Evolutionary conservation across 148 eudicot species (phyloP).

Genomic region (Chenopodium suecicum): DNA sequence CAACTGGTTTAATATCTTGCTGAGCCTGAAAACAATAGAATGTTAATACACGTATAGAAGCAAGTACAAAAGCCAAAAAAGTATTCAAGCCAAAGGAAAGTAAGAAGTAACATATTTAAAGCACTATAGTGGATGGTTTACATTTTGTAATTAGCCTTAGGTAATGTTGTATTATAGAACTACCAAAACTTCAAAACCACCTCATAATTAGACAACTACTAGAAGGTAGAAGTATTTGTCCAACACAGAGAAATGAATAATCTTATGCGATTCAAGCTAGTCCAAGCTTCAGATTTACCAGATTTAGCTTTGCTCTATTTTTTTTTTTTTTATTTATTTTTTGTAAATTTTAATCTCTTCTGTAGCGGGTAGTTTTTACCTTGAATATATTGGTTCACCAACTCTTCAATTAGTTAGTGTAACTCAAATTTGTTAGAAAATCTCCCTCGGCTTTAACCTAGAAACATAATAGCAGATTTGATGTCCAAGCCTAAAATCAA

Average conservation of each 20-base stretch:
- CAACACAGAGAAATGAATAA: not conserved
- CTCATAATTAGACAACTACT: not conserved
- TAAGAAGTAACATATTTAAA: not conserved
- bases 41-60: not conserved
- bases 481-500: too few species aligned
- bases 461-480: not conserved
- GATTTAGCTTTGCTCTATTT: not conserved
- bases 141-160: not conserved
- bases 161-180: not conserved
- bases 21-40: constrained; percentile 57
- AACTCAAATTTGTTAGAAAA: not conserved
- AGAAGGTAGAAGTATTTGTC: not conserved
- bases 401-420: not conserved
- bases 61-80: not conserved
- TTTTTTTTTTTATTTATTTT: too few species aligned
- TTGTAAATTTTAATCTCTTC: not conserved
- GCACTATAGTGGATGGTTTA: not conserved
- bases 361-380: not conserved
- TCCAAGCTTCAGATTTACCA: not conserved
- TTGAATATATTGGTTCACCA: not conserved
- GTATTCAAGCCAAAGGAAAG: not conserved
- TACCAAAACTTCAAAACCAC: not conserved
- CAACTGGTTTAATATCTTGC: constrained; percentile 79
- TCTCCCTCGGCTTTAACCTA: not conserved
- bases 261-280: not conserved